A percentile compares a stretch with the other conserved stretches of the same genome.
These are phyloP conservation scores for Boletus mariae DNA, from an alignment of 1,284 basidiomycete species.

Conservation along the genomic window DNA sequence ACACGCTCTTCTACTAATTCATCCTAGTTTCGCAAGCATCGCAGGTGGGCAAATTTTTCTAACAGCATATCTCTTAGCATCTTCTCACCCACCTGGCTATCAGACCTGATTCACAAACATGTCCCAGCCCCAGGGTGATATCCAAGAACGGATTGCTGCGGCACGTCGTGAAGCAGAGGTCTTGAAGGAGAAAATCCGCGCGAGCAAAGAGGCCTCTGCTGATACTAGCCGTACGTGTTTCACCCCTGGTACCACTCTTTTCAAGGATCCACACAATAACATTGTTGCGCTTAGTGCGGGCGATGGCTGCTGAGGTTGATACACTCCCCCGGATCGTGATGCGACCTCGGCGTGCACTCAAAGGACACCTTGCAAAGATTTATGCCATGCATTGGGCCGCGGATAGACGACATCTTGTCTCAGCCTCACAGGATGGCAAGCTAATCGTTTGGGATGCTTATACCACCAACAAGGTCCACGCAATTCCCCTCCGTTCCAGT, in stretches of 20 bases:
- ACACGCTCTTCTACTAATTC: conserved; percentile 26
- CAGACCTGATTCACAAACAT: conserved; percentile 37
- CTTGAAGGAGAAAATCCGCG: conserved; percentile 95
- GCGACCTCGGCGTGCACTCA: conserved; percentile 90
- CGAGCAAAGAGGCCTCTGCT: conserved; percentile 91
- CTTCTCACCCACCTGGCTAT: not conserved
- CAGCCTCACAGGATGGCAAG: conserved; percentile 98
- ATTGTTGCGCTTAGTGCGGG: conserved; percentile 61
- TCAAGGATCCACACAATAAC: conserved; percentile 14
- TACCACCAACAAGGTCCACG: conserved; percentile 99
- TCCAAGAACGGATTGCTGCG: conserved; percentile 92
- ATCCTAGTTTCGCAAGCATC: conserved; percentile 27
- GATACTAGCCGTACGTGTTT: conserved; percentile 84
- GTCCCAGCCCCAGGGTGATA: conserved; percentile 81
- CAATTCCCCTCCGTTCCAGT: conserved; percentile 93
- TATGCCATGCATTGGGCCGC: conserved; percentile 99
- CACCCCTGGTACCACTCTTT: not conserved
- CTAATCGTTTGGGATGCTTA: conserved; percentile 99
- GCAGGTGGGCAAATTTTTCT: conserved; percentile 29
- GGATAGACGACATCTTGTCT: conserved; percentile 95
- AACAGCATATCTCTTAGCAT: conserved; percentile 3
- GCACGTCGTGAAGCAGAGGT: conserved; percentile 95
- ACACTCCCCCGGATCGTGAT: conserved; percentile 93
- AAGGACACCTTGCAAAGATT: conserved; percentile 98
- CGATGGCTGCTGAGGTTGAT: conserved; percentile 96